These are phyloP conservation scores for Ogataea ramenticola DNA, from an alignment of 805 yeast species.

Conservation along the genomic window DNA sequence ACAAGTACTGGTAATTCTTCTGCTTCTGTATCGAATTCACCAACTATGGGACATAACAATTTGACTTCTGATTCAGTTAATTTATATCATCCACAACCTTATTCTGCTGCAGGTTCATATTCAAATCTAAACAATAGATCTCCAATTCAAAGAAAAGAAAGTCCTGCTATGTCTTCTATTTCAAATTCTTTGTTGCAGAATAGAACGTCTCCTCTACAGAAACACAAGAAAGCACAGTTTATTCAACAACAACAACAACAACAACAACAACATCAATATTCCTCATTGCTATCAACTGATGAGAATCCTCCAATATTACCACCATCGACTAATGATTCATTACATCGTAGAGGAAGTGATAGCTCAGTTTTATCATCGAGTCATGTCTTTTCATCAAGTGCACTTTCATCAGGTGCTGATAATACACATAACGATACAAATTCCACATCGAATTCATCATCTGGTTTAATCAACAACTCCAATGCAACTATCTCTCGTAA, in stretches of 20 bases:
- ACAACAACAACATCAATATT: not conserved
- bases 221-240: not conserved
- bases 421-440: slow-evolving; percentile 1
- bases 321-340: not conserved
- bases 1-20: not conserved
- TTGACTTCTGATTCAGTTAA: not conserved
- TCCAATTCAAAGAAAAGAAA: slow-evolving; percentile 1
- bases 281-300: not conserved
- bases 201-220: not conserved
- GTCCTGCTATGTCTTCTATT: slow-evolving; percentile 2
- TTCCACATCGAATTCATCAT: slow-evolving; percentile 9
- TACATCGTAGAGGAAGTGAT: slow-evolving; percentile 3
- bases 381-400: slow-evolving; percentile 1
- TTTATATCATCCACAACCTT: slow-evolving; percentile 1
- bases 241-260: too few species aligned
- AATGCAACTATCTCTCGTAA: not conserved
- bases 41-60: not conserved
- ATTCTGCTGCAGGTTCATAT: too few species aligned
- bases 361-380: slow-evolving; percentile 1
- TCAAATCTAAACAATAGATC: not conserved
- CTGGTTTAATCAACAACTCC: too few species aligned
- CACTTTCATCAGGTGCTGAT: slow-evolving; percentile 1
- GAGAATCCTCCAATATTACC: too few species aligned
- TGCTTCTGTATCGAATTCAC: not conserved
- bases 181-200: not conserved